Conservation (phyloP, 768 basidiomycete genomes). For the Boletellus sp. region DNA sequence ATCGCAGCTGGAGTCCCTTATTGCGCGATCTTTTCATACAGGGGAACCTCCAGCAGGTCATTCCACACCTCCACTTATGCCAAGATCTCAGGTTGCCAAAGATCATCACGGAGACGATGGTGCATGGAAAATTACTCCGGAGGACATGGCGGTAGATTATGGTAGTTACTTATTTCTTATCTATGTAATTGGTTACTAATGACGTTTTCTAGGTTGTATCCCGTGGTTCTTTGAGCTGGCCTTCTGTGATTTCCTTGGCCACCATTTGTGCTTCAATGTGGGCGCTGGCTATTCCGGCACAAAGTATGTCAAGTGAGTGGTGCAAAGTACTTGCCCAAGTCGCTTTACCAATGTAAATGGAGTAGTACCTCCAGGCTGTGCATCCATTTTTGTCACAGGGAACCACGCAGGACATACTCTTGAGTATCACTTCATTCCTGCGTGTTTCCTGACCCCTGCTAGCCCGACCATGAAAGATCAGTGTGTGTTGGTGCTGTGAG, state of each 20-base stretch:
- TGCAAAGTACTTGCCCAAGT: too few relatives aligned
- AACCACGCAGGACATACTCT: too few relatives aligned
- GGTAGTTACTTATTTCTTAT: neutral
- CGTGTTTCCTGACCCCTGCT: too few relatives aligned
- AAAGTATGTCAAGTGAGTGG: neutral
- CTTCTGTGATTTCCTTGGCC: neutral
- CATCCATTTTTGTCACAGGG: too few relatives aligned
- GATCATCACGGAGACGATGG: neutral
- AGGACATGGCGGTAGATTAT: neutral
- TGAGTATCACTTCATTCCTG: too few relatives aligned
- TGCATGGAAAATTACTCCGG: neutral
- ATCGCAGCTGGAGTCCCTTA: neutral
- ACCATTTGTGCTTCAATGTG: neutral
- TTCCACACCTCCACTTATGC: neutral
- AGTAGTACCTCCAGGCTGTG: too few relatives aligned
- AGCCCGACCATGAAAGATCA: too few relatives aligned
- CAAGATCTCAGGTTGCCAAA: neutral
- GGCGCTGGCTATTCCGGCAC: neutral
- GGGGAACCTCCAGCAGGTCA: neutral
- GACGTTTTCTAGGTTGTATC: neutral
- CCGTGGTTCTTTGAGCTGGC: neutral
- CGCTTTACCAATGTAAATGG: too few relatives aligned
- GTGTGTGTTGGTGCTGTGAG: too few relatives aligned
- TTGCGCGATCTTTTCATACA: neutral
- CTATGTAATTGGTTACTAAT: too few relatives aligned